Percentiles rank a stretch among this genome's conserved stretches.
These are phyloP conservation scores for Aspergillus tamarii DNA, from an alignment of 2,329 filamentous ascomycete species.

Conservation along the genomic window DNA sequence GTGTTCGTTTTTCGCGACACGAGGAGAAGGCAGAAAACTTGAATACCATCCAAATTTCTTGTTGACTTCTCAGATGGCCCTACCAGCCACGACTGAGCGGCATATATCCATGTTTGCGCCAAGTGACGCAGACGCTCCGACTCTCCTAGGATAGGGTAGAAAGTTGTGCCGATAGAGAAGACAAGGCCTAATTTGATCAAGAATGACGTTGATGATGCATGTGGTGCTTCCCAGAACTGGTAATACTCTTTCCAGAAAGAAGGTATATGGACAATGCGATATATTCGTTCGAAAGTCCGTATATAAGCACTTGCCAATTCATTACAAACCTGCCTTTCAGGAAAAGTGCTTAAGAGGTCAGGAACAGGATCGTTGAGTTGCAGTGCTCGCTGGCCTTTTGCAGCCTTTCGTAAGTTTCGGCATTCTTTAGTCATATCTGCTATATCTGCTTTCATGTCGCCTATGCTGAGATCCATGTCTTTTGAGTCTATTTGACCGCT, in stretches of 20 bases:
- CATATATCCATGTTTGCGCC: slow-evolving; percentile 34
- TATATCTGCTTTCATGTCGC: slow-evolving; percentile 17
- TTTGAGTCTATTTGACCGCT: slow-evolving; percentile 6
- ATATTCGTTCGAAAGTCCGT: slow-evolving; percentile 35
- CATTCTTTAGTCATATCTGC: slow-evolving; percentile 20
- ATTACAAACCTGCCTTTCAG: slow-evolving; percentile 23
- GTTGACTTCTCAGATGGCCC: slow-evolving; percentile 37
- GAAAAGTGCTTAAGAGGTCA: slow-evolving; percentile 23
- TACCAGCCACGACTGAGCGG: slow-evolving; percentile 40
- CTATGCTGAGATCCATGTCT: slow-evolving; percentile 15
- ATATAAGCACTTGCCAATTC: slow-evolving; percentile 29
- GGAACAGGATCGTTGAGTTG: slow-evolving; percentile 25
- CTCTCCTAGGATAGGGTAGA: slow-evolving; percentile 22
- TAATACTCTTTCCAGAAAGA: slow-evolving; percentile 38
- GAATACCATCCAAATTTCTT: slow-evolving; percentile 34
- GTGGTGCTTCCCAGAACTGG: slow-evolving; percentile 31
- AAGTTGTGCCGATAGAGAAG: slow-evolving; percentile 35
- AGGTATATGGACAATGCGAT: slow-evolving; percentile 39
- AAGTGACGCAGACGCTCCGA: slow-evolving; percentile 12
- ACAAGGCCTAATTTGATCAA: slow-evolving; percentile 37
- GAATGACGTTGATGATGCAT: slow-evolving; percentile 20
- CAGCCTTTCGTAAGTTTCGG: slow-evolving; percentile 21
- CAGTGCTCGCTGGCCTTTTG: slow-evolving; percentile 24
- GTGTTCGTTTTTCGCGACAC: slow-evolving; percentile 33
- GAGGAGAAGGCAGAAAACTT: slow-evolving; percentile 38